Base-by-base conservation (phyloP, 345 rosid genomes). In the Populus euphratica region DNA sequence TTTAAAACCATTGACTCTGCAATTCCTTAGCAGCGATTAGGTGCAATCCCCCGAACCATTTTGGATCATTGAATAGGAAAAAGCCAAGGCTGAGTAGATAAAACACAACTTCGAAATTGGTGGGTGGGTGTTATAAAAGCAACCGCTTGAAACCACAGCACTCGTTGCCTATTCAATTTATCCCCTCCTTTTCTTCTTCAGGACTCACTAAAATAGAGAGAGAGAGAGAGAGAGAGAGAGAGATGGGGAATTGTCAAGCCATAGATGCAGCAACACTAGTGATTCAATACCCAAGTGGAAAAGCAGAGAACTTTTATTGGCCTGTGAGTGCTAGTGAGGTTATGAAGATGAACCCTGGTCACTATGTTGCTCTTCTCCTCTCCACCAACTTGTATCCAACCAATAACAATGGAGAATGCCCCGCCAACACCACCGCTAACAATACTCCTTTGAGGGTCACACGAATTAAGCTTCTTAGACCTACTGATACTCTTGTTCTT, bases 161-260 rank as follows among this genome's bases (percentile, higher is more conserved):
- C n/a, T 29, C 73, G 54, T 66, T 74, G n/a, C 81, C 71, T 68
- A 68, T 44, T 52, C n/a, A 68, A 27, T 65, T 33, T 38, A 18
- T 33, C 18, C 50, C 33, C 3, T 31, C 59, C 13, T 23, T 4
- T n/a, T 61, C 29, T 31, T 17, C 69, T 41, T 56, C 25, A 61
- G 43, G n/a, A 8, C 43, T 13, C 20, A 2, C 33, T 8, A n/a
- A n/a, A n/a, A n/a, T n/a, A n/a, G n/a, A n/a, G n/a, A n/a, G n/a
- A n/a, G n/a, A 43, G 11, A 36, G 70, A 62, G 12, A 39, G 36
- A 47, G 12, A 73, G 8, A 62, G 59, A 49, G 29, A 41, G 43
- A 38, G 71, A 95, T 95, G 99, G 99, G 99, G 44, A 95, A 95
- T 44, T 95, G 99, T 73, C 99, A 95, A 81, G 97, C 98, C 17